Percentiles rank a stretch among this genome's conserved stretches.
Conservation (phyloP, 176 grass and related monocot species). For the Oryza nivara region DNA sequence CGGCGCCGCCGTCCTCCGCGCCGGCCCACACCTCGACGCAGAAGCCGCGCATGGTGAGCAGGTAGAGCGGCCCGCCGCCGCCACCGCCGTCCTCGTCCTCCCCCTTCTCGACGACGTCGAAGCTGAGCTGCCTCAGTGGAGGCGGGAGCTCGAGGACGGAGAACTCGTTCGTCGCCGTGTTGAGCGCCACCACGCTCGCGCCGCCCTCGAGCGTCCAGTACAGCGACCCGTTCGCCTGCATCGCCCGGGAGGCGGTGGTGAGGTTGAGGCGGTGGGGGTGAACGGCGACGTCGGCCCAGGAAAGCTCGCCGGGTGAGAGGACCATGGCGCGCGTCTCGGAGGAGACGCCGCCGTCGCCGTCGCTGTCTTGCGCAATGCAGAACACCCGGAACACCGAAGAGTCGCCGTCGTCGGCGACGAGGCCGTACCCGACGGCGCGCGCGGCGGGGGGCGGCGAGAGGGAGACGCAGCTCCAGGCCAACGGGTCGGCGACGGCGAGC, state of each 20-base stretch:
- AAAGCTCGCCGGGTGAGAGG: slow-evolving; percentile 35
- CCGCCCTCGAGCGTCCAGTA: slow-evolving; percentile 49
- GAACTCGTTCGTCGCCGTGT: slow-evolving; percentile 24
- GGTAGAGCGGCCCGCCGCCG: slow-evolving; percentile 10
- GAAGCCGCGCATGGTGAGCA: slow-evolving; percentile 48
- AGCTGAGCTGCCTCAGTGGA: slow-evolving; percentile 30
- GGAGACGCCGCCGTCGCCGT: not conserved
- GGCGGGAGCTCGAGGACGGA: slow-evolving; percentile 38
- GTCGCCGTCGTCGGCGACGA: slow-evolving; percentile 48
- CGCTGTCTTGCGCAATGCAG: slow-evolving; percentile 13
- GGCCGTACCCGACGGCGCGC: slow-evolving; percentile 39
- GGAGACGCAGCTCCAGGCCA: slow-evolving; percentile 8
- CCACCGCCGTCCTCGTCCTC: not conserved
- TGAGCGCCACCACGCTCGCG: slow-evolving; percentile 30
- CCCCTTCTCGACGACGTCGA: slow-evolving; percentile 35
- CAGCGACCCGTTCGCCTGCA: slow-evolving; percentile 41
- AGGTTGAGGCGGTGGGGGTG: not conserved
- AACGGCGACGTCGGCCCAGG: slow-evolving; percentile 25
- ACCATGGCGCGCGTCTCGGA: slow-evolving; percentile 21
- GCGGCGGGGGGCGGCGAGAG: not conserved
- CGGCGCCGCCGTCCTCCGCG: not conserved
- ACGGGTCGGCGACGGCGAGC: slow-evolving; percentile 44
- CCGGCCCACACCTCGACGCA: slow-evolving; percentile 44
- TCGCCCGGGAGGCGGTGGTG: slow-evolving; percentile 3
- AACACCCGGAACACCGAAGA: slow-evolving; percentile 32